Evolutionary conservation across 805 yeast genomes (phyloP), one percentile per base, ranked within the genome.

Genomic region (Vanderwaltozyma tropicalis): DNA sequence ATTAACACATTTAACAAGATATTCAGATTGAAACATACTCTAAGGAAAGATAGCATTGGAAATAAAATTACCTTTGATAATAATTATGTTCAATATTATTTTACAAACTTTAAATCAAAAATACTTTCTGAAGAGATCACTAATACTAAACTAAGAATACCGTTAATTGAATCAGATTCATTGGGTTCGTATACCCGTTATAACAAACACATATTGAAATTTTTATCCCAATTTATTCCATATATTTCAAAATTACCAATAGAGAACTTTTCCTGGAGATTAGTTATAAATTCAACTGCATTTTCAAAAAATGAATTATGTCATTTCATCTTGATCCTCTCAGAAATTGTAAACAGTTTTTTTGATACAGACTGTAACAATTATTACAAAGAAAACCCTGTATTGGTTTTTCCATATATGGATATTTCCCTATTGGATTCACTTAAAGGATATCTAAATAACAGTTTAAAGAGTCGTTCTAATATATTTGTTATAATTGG

Each of bases 401-500:
- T 57, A 48, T 55, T 61, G 50, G 66, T 58, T 42, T 71, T 73
- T 46, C 87, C 87, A 2, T 68, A 76, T 22, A 61, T 77, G 30
- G 87, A 80, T 44, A 70, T 78, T 1, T 72, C 79, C 2, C 69
- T 75, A 41, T 59, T 77, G 31, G 77, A 74, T 41, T 44, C 69
- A 1, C 53, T 76, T 35, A 64, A 64, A 28, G 34, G 37, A 8
- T 42, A 59, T 50, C 24, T 29, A 12, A 36, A 66, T 61, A 42
- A 62, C 48, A 22, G 61, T 60, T 21, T 41, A 22, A 41, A 45
- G 11, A 32, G 44, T 10, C 40, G 38, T 12, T 35, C 47, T 1
- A 40, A 45, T 15, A 41, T 39, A 12, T 52, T 54, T 19, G 74
- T 63, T 46, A 59, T 80, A 34, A 69, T 81, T 2, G 89, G 89